Evolutionary conservation across 2,329 filamentous ascomycete genomes (phyloP).

Genomic region (Leptosphaerulina australis): DNA sequence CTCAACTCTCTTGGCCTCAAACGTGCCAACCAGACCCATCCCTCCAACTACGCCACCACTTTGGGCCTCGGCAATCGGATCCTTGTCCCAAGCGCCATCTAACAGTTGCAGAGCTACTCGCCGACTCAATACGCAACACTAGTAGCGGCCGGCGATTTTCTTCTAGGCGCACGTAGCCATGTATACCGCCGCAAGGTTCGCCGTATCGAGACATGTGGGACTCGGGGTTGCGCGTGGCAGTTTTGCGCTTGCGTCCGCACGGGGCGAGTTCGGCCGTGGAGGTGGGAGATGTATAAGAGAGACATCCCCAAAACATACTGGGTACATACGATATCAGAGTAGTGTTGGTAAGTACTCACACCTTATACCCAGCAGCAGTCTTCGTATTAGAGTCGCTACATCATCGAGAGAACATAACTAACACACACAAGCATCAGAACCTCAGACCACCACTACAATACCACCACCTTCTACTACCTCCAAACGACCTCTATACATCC

Average conservation of each 20-base stretch:
- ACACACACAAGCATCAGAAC: constrained; percentile 15
- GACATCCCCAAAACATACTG: constrained; percentile 5
- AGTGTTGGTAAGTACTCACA: constrained; percentile 24
- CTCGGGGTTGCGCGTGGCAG: constrained; percentile 18
- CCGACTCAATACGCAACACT: constrained; percentile 24
- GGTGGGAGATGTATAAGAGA: constrained; percentile 8
- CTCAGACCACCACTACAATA: constrained; percentile 21
- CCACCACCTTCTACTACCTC: constrained; percentile 13
- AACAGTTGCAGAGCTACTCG: constrained; percentile 22
- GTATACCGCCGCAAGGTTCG: constrained; percentile 32
- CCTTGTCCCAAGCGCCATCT: constrained; percentile 21
- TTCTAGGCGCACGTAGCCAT: constrained; percentile 26
- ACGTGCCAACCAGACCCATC: constrained; percentile 1
- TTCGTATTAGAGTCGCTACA: background rate
- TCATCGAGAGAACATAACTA: constrained; percentile 1
- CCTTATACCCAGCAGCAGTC: background rate
- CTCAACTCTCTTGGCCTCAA: constrained; percentile 13
- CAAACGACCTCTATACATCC: constrained; percentile 35
- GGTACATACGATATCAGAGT: constrained; percentile 23
- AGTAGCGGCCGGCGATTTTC: constrained; percentile 20
- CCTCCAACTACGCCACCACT: constrained; percentile 14
- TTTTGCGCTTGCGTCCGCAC: constrained; percentile 18
- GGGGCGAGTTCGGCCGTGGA: constrained; percentile 32
- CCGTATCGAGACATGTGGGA: constrained; percentile 38
- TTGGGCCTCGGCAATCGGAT: constrained; percentile 24